A percentile compares a stretch with the other conserved stretches of the same genome.
These are phyloP conservation scores for Tolypocladium album DNA, from an alignment of 2,329 filamentous ascomycete species.

Conservation along the genomic window DNA sequence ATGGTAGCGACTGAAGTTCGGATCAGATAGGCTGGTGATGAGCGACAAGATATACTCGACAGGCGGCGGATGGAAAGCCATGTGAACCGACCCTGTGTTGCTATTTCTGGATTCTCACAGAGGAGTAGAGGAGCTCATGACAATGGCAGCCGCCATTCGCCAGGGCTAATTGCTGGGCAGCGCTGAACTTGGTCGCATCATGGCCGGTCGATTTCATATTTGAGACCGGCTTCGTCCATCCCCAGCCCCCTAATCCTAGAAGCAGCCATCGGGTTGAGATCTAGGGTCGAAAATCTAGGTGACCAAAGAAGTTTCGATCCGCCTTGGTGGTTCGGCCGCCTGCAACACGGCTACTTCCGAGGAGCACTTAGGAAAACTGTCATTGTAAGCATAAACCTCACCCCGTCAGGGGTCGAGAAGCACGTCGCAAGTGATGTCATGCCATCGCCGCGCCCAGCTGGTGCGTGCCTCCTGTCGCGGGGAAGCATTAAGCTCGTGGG, in stretches of 20 bases:
- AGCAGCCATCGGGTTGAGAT: not conserved
- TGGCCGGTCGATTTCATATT: not conserved
- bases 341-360: not conserved
- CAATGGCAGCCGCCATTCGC: not conserved
- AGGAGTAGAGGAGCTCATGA: not conserved
- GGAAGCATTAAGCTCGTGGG: conserved; percentile 1
- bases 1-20: conserved; percentile 1
- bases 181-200: not conserved
- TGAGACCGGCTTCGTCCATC: conserved; percentile 9
- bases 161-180: not conserved
- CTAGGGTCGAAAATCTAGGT: not conserved
- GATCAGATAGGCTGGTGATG: not conserved
- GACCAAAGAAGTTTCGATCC: not conserved
- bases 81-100: not conserved
- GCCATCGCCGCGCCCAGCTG: not conserved
- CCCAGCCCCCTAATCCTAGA: not conserved
- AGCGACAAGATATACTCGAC: not conserved
- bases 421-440: conserved; percentile 1
- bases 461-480: not conserved
- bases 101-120: not conserved
- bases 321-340: not conserved
- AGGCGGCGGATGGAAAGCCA: not conserved
- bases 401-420: not conserved
- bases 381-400: not conserved
- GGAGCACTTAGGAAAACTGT: not conserved